A percentile compares a stretch with the other conserved stretches of the same genome.
phyloP scores from a whole-genome alignment of 106 monocot genomes.

The Dendrobium officinale region DNA sequence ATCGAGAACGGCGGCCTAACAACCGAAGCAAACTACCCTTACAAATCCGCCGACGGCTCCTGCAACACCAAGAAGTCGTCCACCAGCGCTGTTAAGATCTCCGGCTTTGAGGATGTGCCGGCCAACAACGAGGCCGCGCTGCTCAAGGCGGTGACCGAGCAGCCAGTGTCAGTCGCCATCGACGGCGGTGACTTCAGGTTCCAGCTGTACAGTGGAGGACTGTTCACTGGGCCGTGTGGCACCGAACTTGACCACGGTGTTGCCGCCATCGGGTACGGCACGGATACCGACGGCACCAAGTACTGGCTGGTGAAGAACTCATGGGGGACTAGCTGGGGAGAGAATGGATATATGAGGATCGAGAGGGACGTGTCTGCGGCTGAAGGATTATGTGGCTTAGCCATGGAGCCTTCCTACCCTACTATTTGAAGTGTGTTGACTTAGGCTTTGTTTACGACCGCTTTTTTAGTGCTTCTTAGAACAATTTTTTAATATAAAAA shows the following conservation, averaged over 20 bases:
- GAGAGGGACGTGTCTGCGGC: constrained; percentile 1
- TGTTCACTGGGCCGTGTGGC: constrained; percentile 6
- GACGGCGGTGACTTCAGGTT: constrained; percentile 1
- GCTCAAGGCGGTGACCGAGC: constrained; percentile 23
- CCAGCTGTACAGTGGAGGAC: constrained; percentile 12
- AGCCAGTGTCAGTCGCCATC: constrained; percentile 14
- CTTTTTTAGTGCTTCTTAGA: too few species aligned
- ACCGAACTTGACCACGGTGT: constrained; percentile 11
- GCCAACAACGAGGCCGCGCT: constrained; percentile 26
- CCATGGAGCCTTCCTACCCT: constrained; percentile 10
- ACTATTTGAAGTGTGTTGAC: background rate
- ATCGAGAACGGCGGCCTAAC: constrained; percentile 8
- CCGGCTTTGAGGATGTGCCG: constrained; percentile 28
- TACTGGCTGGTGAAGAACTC: constrained; percentile 15
- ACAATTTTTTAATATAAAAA: too few species aligned
- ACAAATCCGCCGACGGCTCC: background rate
- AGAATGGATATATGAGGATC: constrained; percentile 12
- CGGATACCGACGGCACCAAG: background rate
- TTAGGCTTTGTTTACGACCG: too few species aligned
- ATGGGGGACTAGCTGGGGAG: constrained; percentile 2
- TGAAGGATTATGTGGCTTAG: constrained; percentile 3
- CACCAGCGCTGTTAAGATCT: constrained; percentile 14
- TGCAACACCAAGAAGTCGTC: constrained; percentile 8
- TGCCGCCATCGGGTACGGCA: constrained; percentile 8
- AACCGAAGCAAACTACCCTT: constrained; percentile 11